Evolutionary conservation across 2,329 filamentous ascomycete genomes (phyloP).

Genomic region (Alternaria burnsii): DNA sequence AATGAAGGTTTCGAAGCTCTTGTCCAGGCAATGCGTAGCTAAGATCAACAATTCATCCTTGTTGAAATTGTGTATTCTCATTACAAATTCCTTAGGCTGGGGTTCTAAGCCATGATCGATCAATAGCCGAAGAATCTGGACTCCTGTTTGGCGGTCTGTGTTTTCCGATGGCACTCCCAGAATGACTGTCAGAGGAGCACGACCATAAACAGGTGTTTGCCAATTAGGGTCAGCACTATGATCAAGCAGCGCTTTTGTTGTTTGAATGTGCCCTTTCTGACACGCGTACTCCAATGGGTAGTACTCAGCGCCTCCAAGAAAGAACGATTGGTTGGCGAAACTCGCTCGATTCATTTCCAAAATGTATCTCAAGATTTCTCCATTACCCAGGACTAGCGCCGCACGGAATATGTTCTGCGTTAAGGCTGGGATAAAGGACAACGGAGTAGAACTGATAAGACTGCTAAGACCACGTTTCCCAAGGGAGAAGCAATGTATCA

Average conservation of each 20-base stretch:
- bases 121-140: neutral
- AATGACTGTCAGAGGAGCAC: neutral
- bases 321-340: neutral
- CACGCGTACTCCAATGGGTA: neutral
- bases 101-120: neutral
- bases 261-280: neutral
- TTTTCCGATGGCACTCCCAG: too few relatives aligned
- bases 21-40: neutral
- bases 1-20: neutral
- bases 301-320: neutral
- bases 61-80: too few relatives aligned
- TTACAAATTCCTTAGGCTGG: neutral
- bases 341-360: neutral
- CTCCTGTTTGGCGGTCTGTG: fast-evolving
- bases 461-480: neutral
- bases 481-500: neutral
- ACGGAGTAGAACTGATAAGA: neutral
- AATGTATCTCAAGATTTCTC: neutral
- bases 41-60: neutral
- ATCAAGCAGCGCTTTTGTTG: neutral
- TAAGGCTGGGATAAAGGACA: neutral
- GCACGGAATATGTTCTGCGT: neutral
- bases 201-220: neutral
- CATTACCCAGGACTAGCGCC: neutral
- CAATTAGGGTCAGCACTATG: neutral